Evolutionary conservation across 2,329 filamentous ascomycete genomes (phyloP).

Genomic region (Cryphonectria nitschkei): DNA sequence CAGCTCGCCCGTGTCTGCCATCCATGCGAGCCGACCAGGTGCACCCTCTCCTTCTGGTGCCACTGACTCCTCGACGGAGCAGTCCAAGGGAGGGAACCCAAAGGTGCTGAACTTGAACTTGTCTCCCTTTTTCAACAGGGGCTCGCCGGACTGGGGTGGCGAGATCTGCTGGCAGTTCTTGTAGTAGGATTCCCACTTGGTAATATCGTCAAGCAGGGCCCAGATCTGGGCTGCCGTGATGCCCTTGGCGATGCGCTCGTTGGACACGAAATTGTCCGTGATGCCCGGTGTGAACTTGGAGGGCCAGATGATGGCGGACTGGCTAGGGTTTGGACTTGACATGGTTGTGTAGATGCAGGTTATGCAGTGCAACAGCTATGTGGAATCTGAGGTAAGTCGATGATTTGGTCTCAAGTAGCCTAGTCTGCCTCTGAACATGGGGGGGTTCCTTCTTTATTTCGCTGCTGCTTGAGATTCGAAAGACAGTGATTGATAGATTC

Average conservation of each 20-base stretch:
- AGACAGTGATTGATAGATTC: neutral
- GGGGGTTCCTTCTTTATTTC: neutral
- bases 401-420: neutral
- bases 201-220: slow-evolving; percentile 34
- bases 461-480: neutral
- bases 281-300: slow-evolving; percentile 35
- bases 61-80: slow-evolving; percentile 34
- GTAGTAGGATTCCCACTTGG: slow-evolving; percentile 38
- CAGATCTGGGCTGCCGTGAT: slow-evolving; percentile 36
- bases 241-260: slow-evolving; percentile 36
- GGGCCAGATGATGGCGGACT: slow-evolving; percentile 36
- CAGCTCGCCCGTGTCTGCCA: slow-evolving; percentile 31
- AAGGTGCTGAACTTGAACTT: slow-evolving; percentile 38
- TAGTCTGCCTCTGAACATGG: neutral
- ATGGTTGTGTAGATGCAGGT: slow-evolving; percentile 2
- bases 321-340: slow-evolving; percentile 36
- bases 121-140: slow-evolving; percentile 33
- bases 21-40: slow-evolving; percentile 36
- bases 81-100: slow-evolving; percentile 35
- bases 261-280: slow-evolving; percentile 38
- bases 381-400: too few species aligned
- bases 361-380: neutral
- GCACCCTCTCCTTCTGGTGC: slow-evolving; percentile 25
- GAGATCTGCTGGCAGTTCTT: slow-evolving; percentile 34
- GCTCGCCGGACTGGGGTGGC: slow-evolving; percentile 32